Conservation (phyloP, 2,329 filamentous ascomycete genomes). For the Ramichloridium luteum region DNA sequence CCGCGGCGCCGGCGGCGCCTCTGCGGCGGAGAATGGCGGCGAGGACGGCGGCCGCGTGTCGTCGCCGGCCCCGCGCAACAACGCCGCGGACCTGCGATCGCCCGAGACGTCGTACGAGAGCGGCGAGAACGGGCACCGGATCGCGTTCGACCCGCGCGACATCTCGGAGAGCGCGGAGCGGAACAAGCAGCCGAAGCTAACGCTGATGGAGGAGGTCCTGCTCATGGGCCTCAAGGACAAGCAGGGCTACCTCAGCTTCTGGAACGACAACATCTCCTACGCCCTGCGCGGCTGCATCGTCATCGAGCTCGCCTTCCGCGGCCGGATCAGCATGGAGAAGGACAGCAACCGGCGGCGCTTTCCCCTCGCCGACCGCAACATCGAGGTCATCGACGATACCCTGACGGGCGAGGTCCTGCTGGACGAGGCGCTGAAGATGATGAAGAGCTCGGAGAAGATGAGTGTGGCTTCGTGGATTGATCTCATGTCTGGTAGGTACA, state of each 20-base stretch:
- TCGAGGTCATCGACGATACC: conserved; percentile 94
- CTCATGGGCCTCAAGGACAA: conserved; percentile 96
- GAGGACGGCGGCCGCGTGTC: conserved; percentile 53
- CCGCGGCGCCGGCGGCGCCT: conserved; percentile 38
- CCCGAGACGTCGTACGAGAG: conserved; percentile 72
- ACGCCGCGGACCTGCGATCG: conserved; percentile 36
- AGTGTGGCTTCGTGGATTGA: conserved; percentile 99
- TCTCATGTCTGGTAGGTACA: conserved; percentile 83
- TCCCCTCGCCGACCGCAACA: conserved; percentile 80
- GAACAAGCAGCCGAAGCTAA: conserved; percentile 95
- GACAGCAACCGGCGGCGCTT: conserved; percentile 85
- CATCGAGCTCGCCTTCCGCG: conserved; percentile 89
- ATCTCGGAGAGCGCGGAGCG: conserved; percentile 94
- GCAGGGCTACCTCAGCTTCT: conserved; percentile 98
- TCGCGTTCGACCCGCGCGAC: conserved; percentile 92
- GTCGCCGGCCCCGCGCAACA: conserved; percentile 52
- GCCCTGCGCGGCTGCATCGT: conserved; percentile 96
- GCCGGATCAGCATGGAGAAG: conserved; percentile 96
- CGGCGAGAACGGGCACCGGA: conserved; percentile 93
- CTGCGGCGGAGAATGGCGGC: conserved; percentile 49
- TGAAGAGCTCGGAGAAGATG: conserved; percentile 99
- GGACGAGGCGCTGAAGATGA: conserved; percentile 98
- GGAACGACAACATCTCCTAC: conserved; percentile 99
- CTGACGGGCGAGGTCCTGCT: conserved; percentile 92
- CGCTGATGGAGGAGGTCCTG: conserved; percentile 95